A percentile compares a stretch with the other conserved stretches of the same genome.
Conservation (phyloP, 352 stramenopile species). For the Globisporangium cystogenes region DNA sequence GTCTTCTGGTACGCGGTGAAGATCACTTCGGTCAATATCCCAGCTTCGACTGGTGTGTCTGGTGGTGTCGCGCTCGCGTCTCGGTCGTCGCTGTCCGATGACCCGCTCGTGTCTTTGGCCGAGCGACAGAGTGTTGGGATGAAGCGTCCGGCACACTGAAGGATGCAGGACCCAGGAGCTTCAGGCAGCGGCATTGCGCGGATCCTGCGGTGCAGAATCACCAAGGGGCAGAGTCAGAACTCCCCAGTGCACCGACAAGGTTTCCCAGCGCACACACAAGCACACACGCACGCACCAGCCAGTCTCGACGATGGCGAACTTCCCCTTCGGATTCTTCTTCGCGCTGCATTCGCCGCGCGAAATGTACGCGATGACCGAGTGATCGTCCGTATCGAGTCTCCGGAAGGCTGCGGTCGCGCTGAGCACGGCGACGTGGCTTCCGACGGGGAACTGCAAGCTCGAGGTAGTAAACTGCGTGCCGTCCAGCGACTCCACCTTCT, state of each 20-base stretch:
- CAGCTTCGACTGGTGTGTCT: constrained; percentile 12
- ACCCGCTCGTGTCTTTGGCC: not conserved
- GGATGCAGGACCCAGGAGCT: not conserved
- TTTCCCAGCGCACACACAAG: not conserved
- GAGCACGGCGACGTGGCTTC: constrained; percentile 6
- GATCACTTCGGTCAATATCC: constrained; percentile 29
- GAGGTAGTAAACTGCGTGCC: constrained; percentile 25
- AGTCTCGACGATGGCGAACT: constrained; percentile 32
- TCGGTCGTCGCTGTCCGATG: not conserved
- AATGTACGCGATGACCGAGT: constrained; percentile 20
- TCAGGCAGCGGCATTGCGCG: not conserved
- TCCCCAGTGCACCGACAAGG: too few relatives aligned
- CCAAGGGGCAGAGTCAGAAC: not conserved
- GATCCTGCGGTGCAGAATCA: not conserved
- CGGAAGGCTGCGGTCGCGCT: constrained; percentile 12
- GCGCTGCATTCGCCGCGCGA: constrained; percentile 29
- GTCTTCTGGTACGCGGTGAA: constrained; percentile 19
- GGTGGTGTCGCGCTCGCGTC: not conserved
- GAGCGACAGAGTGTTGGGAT: not conserved
- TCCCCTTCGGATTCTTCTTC: constrained; percentile 18
- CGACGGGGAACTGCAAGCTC: constrained; percentile 16
- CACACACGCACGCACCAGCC: constrained; percentile 33
- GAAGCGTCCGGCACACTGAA: not conserved
- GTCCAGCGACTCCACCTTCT: constrained; percentile 17
- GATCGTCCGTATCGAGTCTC: not conserved